Conservation (phyloP, 2,329 filamentous ascomycete species). For the Dactylellina drechsleri region DNA sequence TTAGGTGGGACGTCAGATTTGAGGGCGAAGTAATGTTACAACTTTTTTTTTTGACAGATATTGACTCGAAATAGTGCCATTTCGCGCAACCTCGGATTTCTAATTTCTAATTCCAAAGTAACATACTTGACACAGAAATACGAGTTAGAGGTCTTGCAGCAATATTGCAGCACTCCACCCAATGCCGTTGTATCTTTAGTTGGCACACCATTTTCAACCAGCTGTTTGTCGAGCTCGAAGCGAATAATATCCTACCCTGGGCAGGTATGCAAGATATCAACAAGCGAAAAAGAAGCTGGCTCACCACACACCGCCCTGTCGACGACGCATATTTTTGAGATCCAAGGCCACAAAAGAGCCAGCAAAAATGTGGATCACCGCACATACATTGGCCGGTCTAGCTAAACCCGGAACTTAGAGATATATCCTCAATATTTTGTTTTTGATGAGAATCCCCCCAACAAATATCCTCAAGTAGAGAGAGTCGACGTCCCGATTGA, state of each 20-base stretch:
- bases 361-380: slow-evolving; percentile 38
- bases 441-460: slow-evolving; percentile 54
- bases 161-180: slow-evolving; percentile 36
- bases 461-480: slow-evolving; percentile 35
- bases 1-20: neutral
- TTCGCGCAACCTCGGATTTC: neutral
- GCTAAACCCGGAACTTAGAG: slow-evolving; percentile 39
- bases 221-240: slow-evolving; percentile 25
- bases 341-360: slow-evolving; percentile 23
- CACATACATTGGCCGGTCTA: slow-evolving; percentile 40
- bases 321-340: slow-evolving; percentile 15
- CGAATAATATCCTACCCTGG: slow-evolving; percentile 49
- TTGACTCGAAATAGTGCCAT: too few relatives aligned
- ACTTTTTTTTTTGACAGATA: too few relatives aligned
- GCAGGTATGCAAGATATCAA: slow-evolving; percentile 34
- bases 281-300: slow-evolving; percentile 32
- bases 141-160: slow-evolving; percentile 37
- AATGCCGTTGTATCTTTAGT: too few relatives aligned
- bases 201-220: neutral
- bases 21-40: neutral
- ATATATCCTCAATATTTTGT: slow-evolving; percentile 16
- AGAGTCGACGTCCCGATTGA: too few relatives aligned
- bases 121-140: slow-evolving; percentile 25
- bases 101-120: neutral
- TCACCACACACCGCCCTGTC: slow-evolving; percentile 5